Base-by-base conservation (phyloP, 2,329 filamentous ascomycete species). In the Clonostachys solani region DNA sequence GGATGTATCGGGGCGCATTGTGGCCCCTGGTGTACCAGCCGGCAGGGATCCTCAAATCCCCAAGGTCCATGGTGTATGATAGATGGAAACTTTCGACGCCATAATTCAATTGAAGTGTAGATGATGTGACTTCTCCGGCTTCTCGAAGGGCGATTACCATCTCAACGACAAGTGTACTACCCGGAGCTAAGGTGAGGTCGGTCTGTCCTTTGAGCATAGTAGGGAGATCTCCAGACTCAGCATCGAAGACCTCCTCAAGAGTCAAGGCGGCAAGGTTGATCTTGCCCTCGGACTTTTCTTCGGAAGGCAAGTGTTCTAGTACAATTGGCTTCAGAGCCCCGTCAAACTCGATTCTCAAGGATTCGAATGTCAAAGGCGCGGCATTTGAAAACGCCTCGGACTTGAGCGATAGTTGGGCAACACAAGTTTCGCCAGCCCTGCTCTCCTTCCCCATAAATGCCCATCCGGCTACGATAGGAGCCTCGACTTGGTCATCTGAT, bases 81-180 rank as follows among this genome's bases (percentile, higher is more conserved):
- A 96, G 68, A 36, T 78, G 73, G 54, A 92, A 95, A 1, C 73
- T 65, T 1, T 84, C 76, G 13, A 79, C 81, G 29, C 80, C 72
- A n/a, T 94, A 66, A 1, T 72, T 68, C 29, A 95, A 68, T 1
- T 73, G 78, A 10, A 86, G 78, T 2, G 81, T 82, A 5, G 78
- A 74, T 5, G 88, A 83, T 43, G 77, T 81, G 1, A 86, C 83
- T 47, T 89, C 80, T n/a, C 90, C 91, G 4, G 91, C 82, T 65
- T 96, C 92, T 49, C 90, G 83, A 15, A 96, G 77, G 3, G 85
- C 80, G 49, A 90, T 79, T 9, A 77, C 78, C 56, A 96, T 75
- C 55, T 87, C 81, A 51, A 88, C 86, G 1, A 92, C 80, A 46
- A 80, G 82, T 9, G 77, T 86, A 50, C 87, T 79, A 1, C 83